Percentiles rank a stretch among this genome's conserved stretches.
phyloP scores from a whole-genome alignment of 371 early-diverging fungal genomes.

The Circinella minor region DNA sequence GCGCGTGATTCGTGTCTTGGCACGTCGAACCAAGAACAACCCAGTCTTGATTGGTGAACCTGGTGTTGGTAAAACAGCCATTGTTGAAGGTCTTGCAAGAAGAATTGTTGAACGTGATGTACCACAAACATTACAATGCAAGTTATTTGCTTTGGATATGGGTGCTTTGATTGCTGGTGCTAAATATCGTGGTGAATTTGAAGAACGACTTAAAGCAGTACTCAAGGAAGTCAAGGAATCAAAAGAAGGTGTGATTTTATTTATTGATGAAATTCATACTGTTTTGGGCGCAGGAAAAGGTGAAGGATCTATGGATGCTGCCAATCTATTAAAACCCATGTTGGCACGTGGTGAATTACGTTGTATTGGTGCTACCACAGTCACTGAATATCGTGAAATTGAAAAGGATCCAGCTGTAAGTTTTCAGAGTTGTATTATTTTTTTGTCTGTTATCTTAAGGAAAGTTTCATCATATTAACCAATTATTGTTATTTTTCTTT shows the following conservation, averaged over 20 bases:
- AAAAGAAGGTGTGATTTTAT: slow-evolving; percentile 91
- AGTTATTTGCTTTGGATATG: slow-evolving; percentile 95
- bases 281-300: slow-evolving; percentile 93
- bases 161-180: slow-evolving; percentile 90
- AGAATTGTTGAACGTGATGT: slow-evolving; percentile 96
- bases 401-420: slow-evolving; percentile 83
- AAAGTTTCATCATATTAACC: neutral
- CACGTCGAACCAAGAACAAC: slow-evolving; percentile 90
- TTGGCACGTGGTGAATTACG: slow-evolving; percentile 85
- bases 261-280: slow-evolving; percentile 99
- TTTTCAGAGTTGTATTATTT: neutral
- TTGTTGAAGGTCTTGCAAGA: slow-evolving; percentile 96
- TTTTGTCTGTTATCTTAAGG: neutral
- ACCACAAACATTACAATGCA: slow-evolving; percentile 84
- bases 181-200: slow-evolving; percentile 98
- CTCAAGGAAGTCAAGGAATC: slow-evolving; percentile 95
- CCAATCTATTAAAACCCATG: slow-evolving; percentile 92
- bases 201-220: slow-evolving; percentile 97
- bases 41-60: slow-evolving; percentile 91
- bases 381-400: slow-evolving; percentile 82
- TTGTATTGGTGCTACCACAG: slow-evolving; percentile 92
- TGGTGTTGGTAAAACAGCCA: slow-evolving; percentile 92
- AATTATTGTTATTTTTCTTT: neutral
- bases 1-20: slow-evolving; percentile 80
- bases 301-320: slow-evolving; percentile 93